phyloP scores from a whole-genome alignment of 495 filamentous ascomycete genomes.

The Neurospora sp. region DNA sequence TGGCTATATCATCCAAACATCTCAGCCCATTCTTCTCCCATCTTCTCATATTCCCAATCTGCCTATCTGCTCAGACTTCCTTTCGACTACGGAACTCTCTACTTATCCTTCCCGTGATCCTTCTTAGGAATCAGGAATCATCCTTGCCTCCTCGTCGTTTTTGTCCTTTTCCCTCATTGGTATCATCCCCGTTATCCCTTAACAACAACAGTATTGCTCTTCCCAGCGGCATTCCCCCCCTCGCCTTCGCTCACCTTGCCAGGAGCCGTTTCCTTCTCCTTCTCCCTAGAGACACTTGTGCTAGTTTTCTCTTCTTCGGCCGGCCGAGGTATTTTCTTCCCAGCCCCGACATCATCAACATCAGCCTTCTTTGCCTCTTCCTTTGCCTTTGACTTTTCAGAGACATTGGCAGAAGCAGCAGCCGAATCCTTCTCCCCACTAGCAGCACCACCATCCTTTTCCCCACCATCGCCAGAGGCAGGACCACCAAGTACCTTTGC shows the following conservation, averaged over 20 bases:
- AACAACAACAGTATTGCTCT: not conserved
- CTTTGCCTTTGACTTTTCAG: not conserved
- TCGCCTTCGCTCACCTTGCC: too few relatives aligned
- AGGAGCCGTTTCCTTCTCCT: not conserved
- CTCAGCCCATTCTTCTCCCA: too few relatives aligned
- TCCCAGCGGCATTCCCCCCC: not conserved
- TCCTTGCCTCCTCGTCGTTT: too few relatives aligned
- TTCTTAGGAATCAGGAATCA: too few relatives aligned
- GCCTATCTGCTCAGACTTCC: too few relatives aligned
- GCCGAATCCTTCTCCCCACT: not conserved
- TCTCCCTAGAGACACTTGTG: not conserved
- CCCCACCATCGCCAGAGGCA: not conserved
- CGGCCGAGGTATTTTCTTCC: not conserved
- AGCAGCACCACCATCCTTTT: not conserved
- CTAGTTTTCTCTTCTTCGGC: not conserved
- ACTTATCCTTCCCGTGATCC: too few relatives aligned
- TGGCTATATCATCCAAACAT: too few relatives aligned
- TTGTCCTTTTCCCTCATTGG: too few relatives aligned
- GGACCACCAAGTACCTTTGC: conserved; percentile 28
- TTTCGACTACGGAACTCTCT: too few relatives aligned
- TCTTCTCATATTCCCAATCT: too few relatives aligned
- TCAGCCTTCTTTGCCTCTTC: too few relatives aligned
- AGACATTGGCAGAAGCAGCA: not conserved
- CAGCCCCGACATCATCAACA: not conserved
- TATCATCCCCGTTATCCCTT: too few relatives aligned